phyloP scores from a whole-genome alignment of 75 land plant genomes.

The Isoetes taiwanensis region DNA sequence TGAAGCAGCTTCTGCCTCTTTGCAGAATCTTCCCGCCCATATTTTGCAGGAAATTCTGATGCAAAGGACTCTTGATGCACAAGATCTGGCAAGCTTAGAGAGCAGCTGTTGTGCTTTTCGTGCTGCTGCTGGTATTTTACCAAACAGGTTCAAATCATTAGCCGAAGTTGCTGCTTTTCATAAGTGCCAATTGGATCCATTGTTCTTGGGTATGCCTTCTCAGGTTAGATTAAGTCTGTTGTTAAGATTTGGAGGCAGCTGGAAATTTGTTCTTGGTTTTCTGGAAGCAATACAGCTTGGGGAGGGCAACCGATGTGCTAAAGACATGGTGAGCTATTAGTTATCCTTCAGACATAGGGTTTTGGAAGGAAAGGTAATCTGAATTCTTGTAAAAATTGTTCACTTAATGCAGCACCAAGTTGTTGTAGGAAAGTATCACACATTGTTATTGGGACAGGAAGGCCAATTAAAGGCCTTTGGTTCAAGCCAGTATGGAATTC shows the following conservation, averaged over 20 bases:
- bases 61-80: constrained; percentile 36
- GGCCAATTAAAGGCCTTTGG: constrained; percentile 62
- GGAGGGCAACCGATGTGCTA: neutral
- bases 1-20: too few species aligned
- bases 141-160: constrained; percentile 39
- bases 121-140: constrained; percentile 27
- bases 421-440: constrained; percentile 71
- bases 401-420: constrained; percentile 54
- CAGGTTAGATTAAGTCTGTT: constrained; percentile 29
- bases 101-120: constrained; percentile 45
- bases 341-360: neutral
- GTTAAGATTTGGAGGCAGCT: constrained; percentile 49
- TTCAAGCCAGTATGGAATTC: constrained; percentile 50
- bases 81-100: constrained; percentile 64
- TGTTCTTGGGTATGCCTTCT: constrained; percentile 31
- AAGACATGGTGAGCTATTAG: neutral
- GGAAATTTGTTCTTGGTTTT: constrained; percentile 80
- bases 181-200: constrained; percentile 29
- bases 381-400: neutral
- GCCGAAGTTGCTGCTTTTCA: constrained; percentile 55
- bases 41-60: constrained; percentile 52
- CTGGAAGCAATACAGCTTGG: constrained; percentile 44
- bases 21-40: constrained; percentile 63
- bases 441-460: constrained; percentile 40
- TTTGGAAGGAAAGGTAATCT: too few species aligned